A percentile compares a stretch with the other conserved stretches of the same genome.
These are phyloP conservation scores for Schizochytrium sp. DNA, from an alignment of 108 stramenopile species.

Conservation along the genomic window DNA sequence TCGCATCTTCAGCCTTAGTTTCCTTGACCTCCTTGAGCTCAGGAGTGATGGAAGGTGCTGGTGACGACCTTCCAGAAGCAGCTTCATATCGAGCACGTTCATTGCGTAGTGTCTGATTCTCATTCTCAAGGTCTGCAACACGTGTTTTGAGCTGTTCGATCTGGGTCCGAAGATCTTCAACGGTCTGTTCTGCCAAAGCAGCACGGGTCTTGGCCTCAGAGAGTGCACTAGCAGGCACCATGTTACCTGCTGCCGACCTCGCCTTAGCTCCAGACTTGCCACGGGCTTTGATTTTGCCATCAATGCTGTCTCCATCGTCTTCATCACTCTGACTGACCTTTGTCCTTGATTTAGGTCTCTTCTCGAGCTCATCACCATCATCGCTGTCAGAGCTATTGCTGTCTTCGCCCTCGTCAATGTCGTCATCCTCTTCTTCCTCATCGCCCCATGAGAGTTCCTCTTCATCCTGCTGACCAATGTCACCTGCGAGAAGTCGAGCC, in stretches of 20 bases:
- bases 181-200: constrained; percentile 4
- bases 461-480: constrained; percentile 40
- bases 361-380: neutral
- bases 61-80: neutral
- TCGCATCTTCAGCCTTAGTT: neutral
- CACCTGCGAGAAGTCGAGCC: constrained; percentile 50
- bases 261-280: neutral
- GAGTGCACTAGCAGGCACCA: neutral
- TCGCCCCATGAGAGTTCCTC: constrained; percentile 56
- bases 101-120: neutral
- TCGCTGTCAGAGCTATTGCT: neutral
- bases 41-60: neutral
- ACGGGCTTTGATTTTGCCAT: neutral
- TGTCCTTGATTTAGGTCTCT: too few species aligned
- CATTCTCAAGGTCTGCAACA: neutral
- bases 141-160: neutral
- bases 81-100: neutral
- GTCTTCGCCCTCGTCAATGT: neutral
- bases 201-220: constrained; percentile 12
- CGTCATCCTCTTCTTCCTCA: constrained; percentile 43
- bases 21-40: neutral
- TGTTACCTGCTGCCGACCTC: too few species aligned
- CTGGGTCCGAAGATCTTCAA: constrained; percentile 21
- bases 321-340: too few species aligned
- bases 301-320: too few species aligned